Evolutionary conservation across 371 early-diverging fungal species (phyloP).

Genomic region (Chytridiales sp.): DNA sequence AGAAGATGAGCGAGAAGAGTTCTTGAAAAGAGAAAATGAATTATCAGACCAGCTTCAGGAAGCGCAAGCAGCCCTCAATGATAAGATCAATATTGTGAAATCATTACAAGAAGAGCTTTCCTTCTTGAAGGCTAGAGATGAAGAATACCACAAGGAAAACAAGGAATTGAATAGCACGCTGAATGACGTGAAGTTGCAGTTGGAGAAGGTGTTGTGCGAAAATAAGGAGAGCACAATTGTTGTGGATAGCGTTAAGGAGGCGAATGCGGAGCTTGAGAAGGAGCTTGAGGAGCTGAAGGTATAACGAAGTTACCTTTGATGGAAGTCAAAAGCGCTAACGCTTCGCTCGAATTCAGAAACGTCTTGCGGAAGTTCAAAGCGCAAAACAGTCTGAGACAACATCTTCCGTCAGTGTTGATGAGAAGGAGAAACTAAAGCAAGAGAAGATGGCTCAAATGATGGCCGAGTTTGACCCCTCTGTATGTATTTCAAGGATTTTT

Average conservation of each 20-base stretch:
- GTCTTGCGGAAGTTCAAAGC: slow-evolving; percentile 39
- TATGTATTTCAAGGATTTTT: slow-evolving; percentile 32
- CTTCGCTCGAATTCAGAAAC: slow-evolving; percentile 32
- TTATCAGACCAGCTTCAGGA: slow-evolving; percentile 86
- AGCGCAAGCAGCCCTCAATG: slow-evolving; percentile 70
- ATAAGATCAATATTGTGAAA: slow-evolving; percentile 57
- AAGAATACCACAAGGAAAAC: slow-evolving; percentile 59
- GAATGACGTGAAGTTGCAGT: slow-evolving; percentile 71
- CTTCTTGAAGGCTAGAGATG: slow-evolving; percentile 63
- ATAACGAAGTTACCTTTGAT: neutral
- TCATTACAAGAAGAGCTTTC: slow-evolving; percentile 66
- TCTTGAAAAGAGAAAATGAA: slow-evolving; percentile 91
- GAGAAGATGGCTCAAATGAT: slow-evolving; percentile 86
- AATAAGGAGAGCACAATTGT: slow-evolving; percentile 80
- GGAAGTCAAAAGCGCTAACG: no score
- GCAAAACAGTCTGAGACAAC: slow-evolving; percentile 17
- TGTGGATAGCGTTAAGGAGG: slow-evolving; percentile 82
- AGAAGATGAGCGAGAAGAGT: slow-evolving; percentile 91
- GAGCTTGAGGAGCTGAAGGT: slow-evolving; percentile 76
- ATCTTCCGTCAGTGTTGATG: slow-evolving; percentile 44
- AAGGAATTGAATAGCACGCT: slow-evolving; percentile 67
- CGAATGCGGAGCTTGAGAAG: slow-evolving; percentile 67
- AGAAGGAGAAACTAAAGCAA: slow-evolving; percentile 74
- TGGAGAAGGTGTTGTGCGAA: slow-evolving; percentile 83
- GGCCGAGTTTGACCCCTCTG: slow-evolving; percentile 79